Evolutionary conservation across 2,329 filamentous ascomycete species (phyloP).

Genomic region (Fusarium xyrophilum): DNA sequence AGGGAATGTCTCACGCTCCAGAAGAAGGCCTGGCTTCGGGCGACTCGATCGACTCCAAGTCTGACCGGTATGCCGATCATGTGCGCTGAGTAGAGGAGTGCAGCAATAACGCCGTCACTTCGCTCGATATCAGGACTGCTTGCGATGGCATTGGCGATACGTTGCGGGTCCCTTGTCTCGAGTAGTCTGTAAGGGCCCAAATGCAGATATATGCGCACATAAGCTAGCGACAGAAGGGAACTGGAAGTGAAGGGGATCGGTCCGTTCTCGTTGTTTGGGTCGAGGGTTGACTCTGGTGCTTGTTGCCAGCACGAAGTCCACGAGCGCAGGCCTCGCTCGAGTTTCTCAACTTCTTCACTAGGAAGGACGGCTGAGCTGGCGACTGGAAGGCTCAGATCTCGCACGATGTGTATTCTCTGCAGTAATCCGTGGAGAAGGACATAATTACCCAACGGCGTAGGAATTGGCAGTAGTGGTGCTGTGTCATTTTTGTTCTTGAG

Average conservation of each 20-base stretch:
- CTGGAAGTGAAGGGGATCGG: slow-evolving; percentile 55
- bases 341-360: slow-evolving; percentile 46
- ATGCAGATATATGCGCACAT: slow-evolving; percentile 55
- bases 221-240: slow-evolving; percentile 49
- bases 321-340: slow-evolving; percentile 47
- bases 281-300: slow-evolving; percentile 48
- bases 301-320: slow-evolving; percentile 52
- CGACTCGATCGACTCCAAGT: slow-evolving; percentile 61
- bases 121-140: slow-evolving; percentile 52
- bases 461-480: slow-evolving; percentile 40
- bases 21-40: slow-evolving; percentile 61
- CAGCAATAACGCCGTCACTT: slow-evolving; percentile 56
- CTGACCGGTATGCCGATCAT: slow-evolving; percentile 63
- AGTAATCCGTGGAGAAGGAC: slow-evolving; percentile 48
- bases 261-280: slow-evolving; percentile 51
- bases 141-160: slow-evolving; percentile 50
- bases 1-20: slow-evolving; percentile 65
- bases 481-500: slow-evolving; percentile 41
- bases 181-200: slow-evolving; percentile 53
- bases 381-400: slow-evolving; percentile 47
- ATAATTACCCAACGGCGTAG: slow-evolving; percentile 49
- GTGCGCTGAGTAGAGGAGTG: slow-evolving; percentile 61
- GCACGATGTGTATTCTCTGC: slow-evolving; percentile 49
- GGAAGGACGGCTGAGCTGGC: slow-evolving; percentile 45
- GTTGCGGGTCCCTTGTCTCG: slow-evolving; percentile 51